These are phyloP conservation scores for Kwoniella pini DNA, from an alignment of 768 basidiomycete genomes.

Conservation along the genomic window DNA sequence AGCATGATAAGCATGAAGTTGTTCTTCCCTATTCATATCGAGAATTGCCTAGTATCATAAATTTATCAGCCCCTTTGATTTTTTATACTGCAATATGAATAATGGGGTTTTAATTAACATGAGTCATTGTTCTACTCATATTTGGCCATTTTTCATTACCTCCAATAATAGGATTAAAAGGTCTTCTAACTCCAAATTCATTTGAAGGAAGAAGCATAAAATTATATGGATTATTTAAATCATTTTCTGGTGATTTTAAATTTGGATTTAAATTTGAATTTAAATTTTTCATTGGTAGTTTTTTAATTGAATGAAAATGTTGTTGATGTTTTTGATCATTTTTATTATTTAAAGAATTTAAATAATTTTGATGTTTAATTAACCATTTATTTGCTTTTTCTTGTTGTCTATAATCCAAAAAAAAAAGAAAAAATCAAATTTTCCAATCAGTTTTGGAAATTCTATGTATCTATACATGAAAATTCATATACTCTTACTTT, in stretches of 20 bases:
- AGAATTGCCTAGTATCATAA: constrained; percentile 24
- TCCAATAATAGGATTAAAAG: constrained; percentile 32
- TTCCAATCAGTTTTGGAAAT: neutral
- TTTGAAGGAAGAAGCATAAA: constrained; percentile 38
- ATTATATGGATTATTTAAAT: constrained; percentile 13
- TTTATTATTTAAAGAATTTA: neutral
- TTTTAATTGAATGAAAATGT: neutral
- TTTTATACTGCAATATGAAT: neutral
- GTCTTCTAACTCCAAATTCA: constrained; percentile 46
- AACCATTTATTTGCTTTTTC: constrained; percentile 23
- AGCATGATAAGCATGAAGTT: constrained; percentile 29
- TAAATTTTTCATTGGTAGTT: neutral
- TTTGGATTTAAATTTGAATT: no score
- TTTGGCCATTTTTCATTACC: constrained; percentile 44
- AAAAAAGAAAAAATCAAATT: neutral
- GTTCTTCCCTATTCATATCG: constrained; percentile 36
- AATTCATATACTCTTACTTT: constrained; percentile 39
- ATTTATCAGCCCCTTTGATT: neutral
- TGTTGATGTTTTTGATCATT: neutral
- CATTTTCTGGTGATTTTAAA: neutral
- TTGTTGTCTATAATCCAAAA: constrained; percentile 13
- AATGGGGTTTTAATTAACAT: no score
- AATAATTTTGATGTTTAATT: constrained; percentile 19
- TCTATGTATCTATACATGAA: no score
- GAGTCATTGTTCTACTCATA: constrained; percentile 51